Evolutionary conservation across 108 stramenopile genomes (phyloP).

Genomic region (Stephanodiscus triporus): DNA sequence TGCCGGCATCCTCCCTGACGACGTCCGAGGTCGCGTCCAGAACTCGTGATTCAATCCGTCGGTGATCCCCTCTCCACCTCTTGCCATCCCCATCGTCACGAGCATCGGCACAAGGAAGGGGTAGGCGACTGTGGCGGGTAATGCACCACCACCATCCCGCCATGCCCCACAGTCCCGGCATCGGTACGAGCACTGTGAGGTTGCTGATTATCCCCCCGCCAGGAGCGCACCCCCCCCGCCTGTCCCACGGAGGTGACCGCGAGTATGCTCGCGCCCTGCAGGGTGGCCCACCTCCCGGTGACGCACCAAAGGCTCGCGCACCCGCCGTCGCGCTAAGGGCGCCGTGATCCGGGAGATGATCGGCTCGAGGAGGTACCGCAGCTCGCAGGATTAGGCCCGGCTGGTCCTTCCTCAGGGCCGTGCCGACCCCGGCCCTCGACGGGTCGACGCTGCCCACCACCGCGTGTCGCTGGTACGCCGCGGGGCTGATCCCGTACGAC

Average conservation of each 20-base stretch:
- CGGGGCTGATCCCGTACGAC: constrained; percentile 45
- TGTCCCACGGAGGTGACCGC: constrained; percentile 51
- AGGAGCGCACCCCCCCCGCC: constrained; percentile 54
- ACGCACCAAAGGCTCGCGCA: constrained; percentile 61
- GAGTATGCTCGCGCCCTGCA: constrained; percentile 57
- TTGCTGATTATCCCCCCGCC: constrained; percentile 56
- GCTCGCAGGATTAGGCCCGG: constrained; percentile 38
- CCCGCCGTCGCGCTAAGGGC: constrained; percentile 49
- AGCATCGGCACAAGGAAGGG: constrained; percentile 55
- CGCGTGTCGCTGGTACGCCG: constrained; percentile 53
- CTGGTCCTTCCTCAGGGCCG: constrained; percentile 47
- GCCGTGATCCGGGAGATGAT: constrained; percentile 48
- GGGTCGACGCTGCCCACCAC: constrained; percentile 42
- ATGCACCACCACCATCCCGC: constrained; percentile 61
- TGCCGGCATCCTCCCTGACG: not conserved
- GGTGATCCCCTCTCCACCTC: constrained; percentile 50
- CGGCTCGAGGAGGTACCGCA: constrained; percentile 47
- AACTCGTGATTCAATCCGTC: constrained; percentile 56
- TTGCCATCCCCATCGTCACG: constrained; percentile 48
- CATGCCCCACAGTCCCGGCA: constrained; percentile 58
- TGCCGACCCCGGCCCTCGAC: constrained; percentile 45
- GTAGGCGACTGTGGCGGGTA: constrained; percentile 59
- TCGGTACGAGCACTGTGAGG: constrained; percentile 46
- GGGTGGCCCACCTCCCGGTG: constrained; percentile 50
- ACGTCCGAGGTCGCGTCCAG: constrained; percentile 27